These are phyloP conservation scores for Fraxinus sp. DNA, from an alignment of 305 asterid species.

Conservation along the genomic window DNA sequence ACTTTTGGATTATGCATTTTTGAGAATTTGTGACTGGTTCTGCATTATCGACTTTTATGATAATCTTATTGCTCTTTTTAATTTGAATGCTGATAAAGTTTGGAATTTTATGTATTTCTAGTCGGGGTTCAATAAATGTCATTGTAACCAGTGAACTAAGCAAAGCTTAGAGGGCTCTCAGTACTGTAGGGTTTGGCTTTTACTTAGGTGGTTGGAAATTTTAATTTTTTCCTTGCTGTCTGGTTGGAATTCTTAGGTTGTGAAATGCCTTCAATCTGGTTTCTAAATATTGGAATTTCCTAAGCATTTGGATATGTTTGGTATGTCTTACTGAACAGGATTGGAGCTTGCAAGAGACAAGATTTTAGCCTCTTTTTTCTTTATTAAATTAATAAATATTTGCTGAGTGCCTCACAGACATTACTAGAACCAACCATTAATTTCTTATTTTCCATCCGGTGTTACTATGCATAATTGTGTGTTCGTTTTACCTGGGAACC, in stretches of 20 bases:
- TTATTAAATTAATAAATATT: background rate
- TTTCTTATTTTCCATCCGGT: background rate
- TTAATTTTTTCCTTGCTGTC: background rate
- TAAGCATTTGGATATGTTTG: background rate
- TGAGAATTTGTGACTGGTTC: slow-evolving; percentile 6
- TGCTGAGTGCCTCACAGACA: background rate
- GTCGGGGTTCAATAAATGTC: background rate
- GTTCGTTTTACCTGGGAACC: background rate
- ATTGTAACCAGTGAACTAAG: background rate
- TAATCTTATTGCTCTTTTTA: background rate
- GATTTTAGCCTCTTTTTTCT: background rate
- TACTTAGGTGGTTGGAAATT: background rate
- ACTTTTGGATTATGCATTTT: slow-evolving; percentile 19
- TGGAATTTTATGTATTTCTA: slow-evolving; percentile 1
- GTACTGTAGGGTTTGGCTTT: background rate
- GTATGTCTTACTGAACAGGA: background rate
- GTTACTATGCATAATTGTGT: background rate
- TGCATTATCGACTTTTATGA: background rate
- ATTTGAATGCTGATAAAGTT: background rate
- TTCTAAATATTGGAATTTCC: background rate
- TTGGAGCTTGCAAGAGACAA: background rate
- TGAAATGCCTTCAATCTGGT: background rate
- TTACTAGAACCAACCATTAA: background rate
- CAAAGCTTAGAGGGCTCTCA: background rate
- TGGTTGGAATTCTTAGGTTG: background rate